These are phyloP conservation scores for Zalerion maritima DNA, from an alignment of 495 filamentous ascomycete species.

Conservation along the genomic window DNA sequence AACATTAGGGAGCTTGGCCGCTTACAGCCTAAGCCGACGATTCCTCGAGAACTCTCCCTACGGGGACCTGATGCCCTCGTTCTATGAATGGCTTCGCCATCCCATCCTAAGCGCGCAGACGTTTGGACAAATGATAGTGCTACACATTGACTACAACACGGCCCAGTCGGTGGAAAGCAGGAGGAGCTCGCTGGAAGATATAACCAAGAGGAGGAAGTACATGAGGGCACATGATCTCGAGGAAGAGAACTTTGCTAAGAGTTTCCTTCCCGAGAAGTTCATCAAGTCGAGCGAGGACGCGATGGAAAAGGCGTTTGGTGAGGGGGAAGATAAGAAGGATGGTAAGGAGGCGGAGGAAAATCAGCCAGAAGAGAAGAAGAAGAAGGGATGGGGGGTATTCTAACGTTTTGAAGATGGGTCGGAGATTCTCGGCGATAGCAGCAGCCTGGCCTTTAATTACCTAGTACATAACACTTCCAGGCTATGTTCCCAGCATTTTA, in stretches of 20 bases:
- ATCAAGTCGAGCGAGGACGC: slow-evolving; percentile 8
- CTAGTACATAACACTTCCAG: no score
- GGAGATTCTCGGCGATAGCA: no score
- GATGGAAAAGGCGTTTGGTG: slow-evolving; percentile 7
- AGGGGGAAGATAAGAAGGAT: slow-evolving; percentile 1
- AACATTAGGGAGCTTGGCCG: slow-evolving; percentile 50
- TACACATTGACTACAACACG: slow-evolving; percentile 52
- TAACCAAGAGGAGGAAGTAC: slow-evolving; percentile 62
- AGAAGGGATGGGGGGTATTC: slow-evolving; percentile 31
- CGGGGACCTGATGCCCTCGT: slow-evolving; percentile 53
- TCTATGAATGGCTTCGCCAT: slow-evolving; percentile 41
- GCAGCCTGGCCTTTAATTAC: no score
- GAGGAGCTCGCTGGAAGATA: slow-evolving; percentile 54
- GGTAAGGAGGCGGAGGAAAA: slow-evolving; percentile 2
- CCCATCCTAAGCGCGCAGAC: slow-evolving; percentile 45
- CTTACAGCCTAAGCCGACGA: slow-evolving; percentile 51
- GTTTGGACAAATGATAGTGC: slow-evolving; percentile 48
- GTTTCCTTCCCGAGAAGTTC: no score
- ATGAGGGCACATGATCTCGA: slow-evolving; percentile 70
- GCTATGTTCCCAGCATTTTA: no score
- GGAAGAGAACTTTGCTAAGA: slow-evolving; percentile 32
- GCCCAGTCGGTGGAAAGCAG: slow-evolving; percentile 51
- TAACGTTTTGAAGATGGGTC: slow-evolving; percentile 9
- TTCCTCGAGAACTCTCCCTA: slow-evolving; percentile 59
- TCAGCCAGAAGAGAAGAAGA: slow-evolving; percentile 14